Evolutionary conservation across 2,329 filamentous ascomycete genomes (phyloP).

Genomic region (Fusarium torulosum): DNA sequence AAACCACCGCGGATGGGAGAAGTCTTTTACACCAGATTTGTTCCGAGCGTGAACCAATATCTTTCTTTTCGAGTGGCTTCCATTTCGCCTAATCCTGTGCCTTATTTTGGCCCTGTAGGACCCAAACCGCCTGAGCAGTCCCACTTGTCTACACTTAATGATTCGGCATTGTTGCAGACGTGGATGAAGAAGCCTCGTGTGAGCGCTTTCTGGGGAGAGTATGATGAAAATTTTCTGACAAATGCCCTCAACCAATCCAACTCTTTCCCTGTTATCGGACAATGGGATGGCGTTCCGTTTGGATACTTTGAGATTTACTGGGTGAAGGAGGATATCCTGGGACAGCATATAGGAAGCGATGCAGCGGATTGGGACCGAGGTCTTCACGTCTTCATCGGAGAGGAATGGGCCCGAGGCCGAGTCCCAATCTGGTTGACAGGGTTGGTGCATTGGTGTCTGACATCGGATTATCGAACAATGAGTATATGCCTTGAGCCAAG

Average conservation of each 20-base stretch:
- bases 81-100: slow-evolving; percentile 71
- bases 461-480: slow-evolving; percentile 83
- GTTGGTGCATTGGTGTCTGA: slow-evolving; percentile 86
- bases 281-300: slow-evolving; percentile 95
- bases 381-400: slow-evolving; percentile 88
- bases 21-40: slow-evolving; percentile 88
- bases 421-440: slow-evolving; percentile 86
- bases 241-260: slow-evolving; percentile 75
- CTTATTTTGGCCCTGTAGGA: slow-evolving; percentile 71
- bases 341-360: slow-evolving; percentile 73
- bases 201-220: slow-evolving; percentile 83
- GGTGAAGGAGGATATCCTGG: slow-evolving; percentile 91
- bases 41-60: slow-evolving; percentile 85
- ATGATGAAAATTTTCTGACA: slow-evolving; percentile 74
- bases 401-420: slow-evolving; percentile 89
- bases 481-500: slow-evolving; percentile 88
- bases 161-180: slow-evolving; percentile 74
- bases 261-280: slow-evolving; percentile 90
- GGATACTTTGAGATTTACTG: slow-evolving; percentile 99
- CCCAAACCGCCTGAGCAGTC: slow-evolving; percentile 55
- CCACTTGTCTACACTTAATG: slow-evolving; percentile 61
- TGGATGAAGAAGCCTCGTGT: slow-evolving; percentile 94
- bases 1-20: slow-evolving; percentile 93
- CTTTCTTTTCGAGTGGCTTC: slow-evolving; percentile 90
- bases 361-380: slow-evolving; percentile 88